Evolutionary conservation across 441 rosid species (phyloP).

Genomic region (Metrosideros polymorpha): DNA sequence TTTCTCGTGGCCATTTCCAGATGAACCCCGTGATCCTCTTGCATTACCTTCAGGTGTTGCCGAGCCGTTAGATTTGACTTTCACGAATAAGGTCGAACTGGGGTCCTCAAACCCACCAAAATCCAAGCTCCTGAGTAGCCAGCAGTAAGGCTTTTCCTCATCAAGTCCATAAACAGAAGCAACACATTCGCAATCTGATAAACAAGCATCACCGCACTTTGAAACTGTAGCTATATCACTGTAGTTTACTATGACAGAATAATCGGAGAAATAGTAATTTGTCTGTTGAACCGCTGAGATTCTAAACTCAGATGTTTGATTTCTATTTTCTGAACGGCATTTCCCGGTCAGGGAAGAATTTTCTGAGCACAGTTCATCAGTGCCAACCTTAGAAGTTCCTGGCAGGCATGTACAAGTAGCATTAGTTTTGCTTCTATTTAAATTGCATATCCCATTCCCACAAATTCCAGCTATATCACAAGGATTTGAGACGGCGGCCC

Average conservation of each 20-base stretch:
- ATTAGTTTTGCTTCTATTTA: conserved; percentile 59
- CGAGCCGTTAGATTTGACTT: conserved; percentile 39
- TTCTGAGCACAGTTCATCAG: conserved; percentile 25
- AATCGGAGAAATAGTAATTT: conserved; percentile 58
- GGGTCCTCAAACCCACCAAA: conserved; percentile 80
- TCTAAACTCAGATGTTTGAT: conserved; percentile 22
- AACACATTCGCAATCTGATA: conserved; percentile 62
- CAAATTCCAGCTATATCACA: conserved; percentile 83
- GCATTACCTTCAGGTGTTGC: neutral
- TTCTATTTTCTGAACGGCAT: conserved; percentile 23
- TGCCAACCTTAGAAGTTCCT: conserved; percentile 36
- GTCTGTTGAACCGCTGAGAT: conserved; percentile 57
- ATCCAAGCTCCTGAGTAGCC: conserved; percentile 63
- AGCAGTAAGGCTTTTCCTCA: conserved; percentile 83
- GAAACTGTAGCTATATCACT: conserved; percentile 46
- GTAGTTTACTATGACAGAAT: conserved; percentile 57
- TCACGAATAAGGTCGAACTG: conserved; percentile 68
- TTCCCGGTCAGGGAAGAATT: conserved; percentile 32
- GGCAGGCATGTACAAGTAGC: conserved; percentile 75
- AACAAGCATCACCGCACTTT: conserved; percentile 68
- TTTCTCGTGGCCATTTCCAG: conserved; percentile 21
- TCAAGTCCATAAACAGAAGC: conserved; percentile 88
- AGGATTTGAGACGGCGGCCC: conserved; percentile 92
- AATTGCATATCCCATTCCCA: conserved; percentile 71
- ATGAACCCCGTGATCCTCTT: conserved; percentile 12